Percentiles rank a stretch among this genome's conserved stretches.
Evolutionary conservation across 192 early-diverging fungal species (phyloP).

Genomic region (Coemansia sp.): DNA sequence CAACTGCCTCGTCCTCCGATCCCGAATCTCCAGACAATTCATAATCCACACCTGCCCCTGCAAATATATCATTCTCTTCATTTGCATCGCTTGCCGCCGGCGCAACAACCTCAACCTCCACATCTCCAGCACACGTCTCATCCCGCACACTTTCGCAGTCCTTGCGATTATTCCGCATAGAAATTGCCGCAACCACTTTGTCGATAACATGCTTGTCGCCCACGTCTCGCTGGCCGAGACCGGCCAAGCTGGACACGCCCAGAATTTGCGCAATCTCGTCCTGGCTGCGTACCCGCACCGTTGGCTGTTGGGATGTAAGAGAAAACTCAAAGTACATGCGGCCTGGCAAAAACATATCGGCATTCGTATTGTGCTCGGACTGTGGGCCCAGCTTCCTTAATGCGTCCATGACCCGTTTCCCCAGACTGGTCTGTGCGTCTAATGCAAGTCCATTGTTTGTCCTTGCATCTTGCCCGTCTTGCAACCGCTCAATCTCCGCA

Average conservation of each 20-base stretch:
- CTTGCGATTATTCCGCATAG: constrained; percentile 23
- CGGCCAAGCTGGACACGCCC: background rate
- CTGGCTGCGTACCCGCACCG: constrained; percentile 72
- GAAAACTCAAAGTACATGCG: constrained; percentile 76
- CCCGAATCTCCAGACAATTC: background rate
- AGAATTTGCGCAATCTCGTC: constrained; percentile 57
- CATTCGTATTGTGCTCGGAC: constrained; percentile 16
- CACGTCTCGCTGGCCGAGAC: background rate
- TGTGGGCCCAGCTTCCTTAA: constrained; percentile 23
- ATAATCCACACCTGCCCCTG: constrained; percentile 80
- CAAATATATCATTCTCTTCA: constrained; percentile 70
- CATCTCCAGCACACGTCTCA: too few relatives aligned
- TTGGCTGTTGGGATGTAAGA: constrained; percentile 37
- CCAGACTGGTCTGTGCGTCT: constrained; percentile 4
- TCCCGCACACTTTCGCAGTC: too few relatives aligned
- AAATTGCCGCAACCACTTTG: constrained; percentile 48
- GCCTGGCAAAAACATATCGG: constrained; percentile 74
- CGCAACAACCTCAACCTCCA: background rate
- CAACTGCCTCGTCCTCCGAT: constrained; percentile 5
- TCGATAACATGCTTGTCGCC: constrained; percentile 21
- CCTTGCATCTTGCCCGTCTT: background rate
- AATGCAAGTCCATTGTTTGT: background rate
- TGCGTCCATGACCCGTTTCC: constrained; percentile 26
- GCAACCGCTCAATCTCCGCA: constrained; percentile 30
- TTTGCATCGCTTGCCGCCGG: constrained; percentile 16